phyloP scores from a whole-genome alignment of 345 rosid genomes.

The Firmiana major region DNA sequence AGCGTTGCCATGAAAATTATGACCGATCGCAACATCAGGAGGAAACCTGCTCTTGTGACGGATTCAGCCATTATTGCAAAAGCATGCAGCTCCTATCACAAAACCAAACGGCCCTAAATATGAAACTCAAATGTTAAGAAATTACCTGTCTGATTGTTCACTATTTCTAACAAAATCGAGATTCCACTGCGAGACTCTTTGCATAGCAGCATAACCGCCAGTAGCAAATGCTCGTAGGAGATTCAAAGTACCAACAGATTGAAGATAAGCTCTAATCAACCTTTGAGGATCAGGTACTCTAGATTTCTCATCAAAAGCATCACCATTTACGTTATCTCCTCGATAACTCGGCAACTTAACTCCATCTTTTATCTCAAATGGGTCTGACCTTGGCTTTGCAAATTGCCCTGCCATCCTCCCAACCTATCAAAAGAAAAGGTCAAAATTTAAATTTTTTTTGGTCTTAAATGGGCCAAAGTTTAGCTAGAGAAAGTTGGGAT shows the following conservation, averaged over 20 bases:
- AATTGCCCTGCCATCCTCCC: slow-evolving; percentile 74
- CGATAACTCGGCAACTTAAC: slow-evolving; percentile 59
- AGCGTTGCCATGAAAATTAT: too few relatives aligned
- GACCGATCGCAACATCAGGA: background rate
- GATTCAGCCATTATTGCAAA: background rate
- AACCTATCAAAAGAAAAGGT: slow-evolving; percentile 22
- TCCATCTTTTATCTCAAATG: slow-evolving; percentile 49
- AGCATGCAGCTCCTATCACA: background rate
- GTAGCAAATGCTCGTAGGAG: slow-evolving; percentile 62
- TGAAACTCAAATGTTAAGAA: background rate
- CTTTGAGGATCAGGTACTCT: slow-evolving; percentile 62
- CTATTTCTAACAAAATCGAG: slow-evolving; percentile 51
- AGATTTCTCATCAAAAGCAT: slow-evolving; percentile 57
- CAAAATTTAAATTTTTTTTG: too few relatives aligned
- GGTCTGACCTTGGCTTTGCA: slow-evolving; percentile 60
- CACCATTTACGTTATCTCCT: slow-evolving; percentile 59
- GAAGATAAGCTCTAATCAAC: slow-evolving; percentile 55
- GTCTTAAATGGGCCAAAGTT: background rate
- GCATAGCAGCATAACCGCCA: slow-evolving; percentile 69
- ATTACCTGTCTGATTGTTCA: slow-evolving; percentile 58
- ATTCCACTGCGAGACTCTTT: slow-evolving; percentile 62
- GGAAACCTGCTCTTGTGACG: background rate
- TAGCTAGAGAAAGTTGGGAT: background rate
- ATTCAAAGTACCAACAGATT: slow-evolving; percentile 55
- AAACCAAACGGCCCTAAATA: too few relatives aligned